phyloP scores from a whole-genome alignment of 352 stramenopile genomes.

The Globisporangium paroecandrum region DNA sequence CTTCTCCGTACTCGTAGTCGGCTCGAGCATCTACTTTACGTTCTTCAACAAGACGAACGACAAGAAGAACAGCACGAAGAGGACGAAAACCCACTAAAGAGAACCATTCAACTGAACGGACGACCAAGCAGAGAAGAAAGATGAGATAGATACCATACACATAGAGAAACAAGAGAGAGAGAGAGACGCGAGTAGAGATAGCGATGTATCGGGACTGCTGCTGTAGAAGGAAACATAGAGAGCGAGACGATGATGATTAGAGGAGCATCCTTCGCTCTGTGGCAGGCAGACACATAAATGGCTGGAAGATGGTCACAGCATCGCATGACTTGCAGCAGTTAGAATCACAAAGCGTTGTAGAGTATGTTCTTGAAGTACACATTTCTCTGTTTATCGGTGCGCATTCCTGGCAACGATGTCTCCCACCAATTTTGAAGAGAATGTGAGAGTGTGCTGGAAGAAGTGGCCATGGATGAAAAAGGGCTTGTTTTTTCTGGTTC shows the following conservation, averaged over 20 bases:
- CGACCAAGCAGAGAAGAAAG: background rate
- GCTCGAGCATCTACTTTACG: constrained; percentile 83
- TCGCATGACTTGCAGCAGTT: background rate
- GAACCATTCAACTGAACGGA: background rate
- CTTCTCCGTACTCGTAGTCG: constrained; percentile 66
- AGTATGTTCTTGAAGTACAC: background rate
- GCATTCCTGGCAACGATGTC: background rate
- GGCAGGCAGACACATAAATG: background rate
- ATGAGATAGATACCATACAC: constrained; percentile 5
- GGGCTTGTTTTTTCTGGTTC: background rate
- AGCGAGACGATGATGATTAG: background rate
- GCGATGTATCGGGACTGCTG: background rate
- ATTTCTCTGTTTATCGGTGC: background rate
- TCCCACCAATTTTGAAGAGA: background rate
- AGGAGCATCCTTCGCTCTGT: background rate
- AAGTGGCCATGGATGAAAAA: background rate
- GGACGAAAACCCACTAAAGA: constrained; percentile 18
- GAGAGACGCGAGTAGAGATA: background rate
- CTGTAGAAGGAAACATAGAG: background rate
- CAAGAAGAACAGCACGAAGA: constrained; percentile 10
- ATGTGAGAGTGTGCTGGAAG: background rate
- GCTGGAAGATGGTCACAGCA: background rate
- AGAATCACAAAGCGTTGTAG: background rate
- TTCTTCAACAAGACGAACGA: constrained; percentile 61
- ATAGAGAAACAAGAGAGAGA: constrained; percentile 1